These are phyloP conservation scores for Kockiozyma suomiensis DNA, from an alignment of 805 yeast genomes.

Conservation along the genomic window DNA sequence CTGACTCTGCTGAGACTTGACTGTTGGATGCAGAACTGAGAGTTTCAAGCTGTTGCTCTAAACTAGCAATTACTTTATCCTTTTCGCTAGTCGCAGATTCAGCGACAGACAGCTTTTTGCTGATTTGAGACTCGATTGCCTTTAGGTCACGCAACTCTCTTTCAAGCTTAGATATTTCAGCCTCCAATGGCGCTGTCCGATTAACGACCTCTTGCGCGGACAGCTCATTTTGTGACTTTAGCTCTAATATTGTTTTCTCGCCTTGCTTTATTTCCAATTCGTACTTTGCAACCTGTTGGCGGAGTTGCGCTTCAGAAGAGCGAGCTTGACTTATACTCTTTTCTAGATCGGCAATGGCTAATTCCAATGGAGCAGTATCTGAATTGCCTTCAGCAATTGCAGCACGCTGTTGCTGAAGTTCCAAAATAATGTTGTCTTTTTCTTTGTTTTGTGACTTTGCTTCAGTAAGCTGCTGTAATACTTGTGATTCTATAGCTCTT, in stretches of 20 bases:
- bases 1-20: background rate
- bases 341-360: conserved; percentile 35
- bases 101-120: background rate
- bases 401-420: conserved; percentile 18
- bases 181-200: background rate
- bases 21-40: background rate
- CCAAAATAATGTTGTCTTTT: conserved; percentile 31
- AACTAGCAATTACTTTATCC: background rate
- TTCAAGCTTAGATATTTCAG: background rate
- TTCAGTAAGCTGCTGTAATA: conserved; percentile 3
- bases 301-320: background rate
- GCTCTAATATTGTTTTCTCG: background rate
- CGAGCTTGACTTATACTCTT: conserved; percentile 21
- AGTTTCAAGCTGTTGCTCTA: conserved; percentile 2
- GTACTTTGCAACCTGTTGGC: background rate
- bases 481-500: conserved; percentile 33
- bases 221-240: background rate
- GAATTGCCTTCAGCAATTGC: conserved; percentile 26
- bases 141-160: background rate
- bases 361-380: conserved; percentile 36
- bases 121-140: background rate
- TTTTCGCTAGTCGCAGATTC: conserved; percentile 1
- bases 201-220: background rate
- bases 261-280: conserved; percentile 34
- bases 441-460: conserved; percentile 28